Base-by-base conservation (phyloP, 805 yeast genomes). In the Ogataea trehaloabstinens region DNA sequence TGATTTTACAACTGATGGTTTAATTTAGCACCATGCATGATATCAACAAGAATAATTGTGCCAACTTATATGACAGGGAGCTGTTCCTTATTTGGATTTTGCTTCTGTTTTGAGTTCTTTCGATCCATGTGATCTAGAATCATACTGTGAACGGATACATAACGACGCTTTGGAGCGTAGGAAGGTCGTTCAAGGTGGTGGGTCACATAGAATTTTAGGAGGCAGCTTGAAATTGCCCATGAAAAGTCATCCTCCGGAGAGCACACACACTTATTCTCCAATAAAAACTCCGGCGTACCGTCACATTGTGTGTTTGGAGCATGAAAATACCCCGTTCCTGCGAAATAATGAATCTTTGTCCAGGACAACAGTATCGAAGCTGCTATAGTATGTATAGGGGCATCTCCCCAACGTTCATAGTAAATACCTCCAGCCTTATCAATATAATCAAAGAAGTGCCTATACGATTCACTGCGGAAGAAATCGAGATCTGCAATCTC, bases 371-470 rank as follows among this genome's bases (percentile, higher is more conserved):
- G 42, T 20, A 58, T 38, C 4, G 64, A 58, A 10, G 58, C 63
- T 4, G 58, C 63, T 16, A 58, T 49, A 6, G 61, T 45, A 40
- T 60, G 64, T 28, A 60, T 49, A 6, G 64, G 64, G 5, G 61
- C 63, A 45, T 76, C 82, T 5, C 81, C 82, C 81, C 81, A 76
- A 39, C 84, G 55, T 52, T 78, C 83, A 37, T 80, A 80, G 63
- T 76, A 80, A 58, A 80, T 78, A 12, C 85, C 86, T 38, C 85
- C 85, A 15, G 71, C 66, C 40, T 67, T 56, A 61, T 80, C 86
- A 46, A 80, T 64, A 52, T 66, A 63, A 28, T 78, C 73, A 53
- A 80, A 80, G 58, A 74, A 80, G 48, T 72, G 70, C 24, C 48
- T 48, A 60, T 80, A 80, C 10, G 73, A 73, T 31, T 77, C 74